Percentiles rank a stretch among this genome's conserved stretches.
These are phyloP conservation scores for Cryomyces minteri DNA, from an alignment of 495 filamentous ascomycete species.

Conservation along the genomic window DNA sequence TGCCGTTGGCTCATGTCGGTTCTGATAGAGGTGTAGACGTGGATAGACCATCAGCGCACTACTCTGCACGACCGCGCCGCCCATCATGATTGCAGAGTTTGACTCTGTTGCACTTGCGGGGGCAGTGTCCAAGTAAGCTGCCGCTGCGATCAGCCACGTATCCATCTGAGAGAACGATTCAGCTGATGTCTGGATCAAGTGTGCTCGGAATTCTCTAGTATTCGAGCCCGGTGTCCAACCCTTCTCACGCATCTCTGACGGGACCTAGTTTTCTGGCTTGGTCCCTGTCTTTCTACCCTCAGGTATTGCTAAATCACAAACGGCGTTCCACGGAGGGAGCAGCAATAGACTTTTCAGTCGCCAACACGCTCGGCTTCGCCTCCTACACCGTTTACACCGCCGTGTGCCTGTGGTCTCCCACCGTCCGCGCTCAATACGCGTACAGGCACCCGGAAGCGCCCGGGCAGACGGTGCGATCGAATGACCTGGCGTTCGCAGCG, in stretches of 20 bases:
- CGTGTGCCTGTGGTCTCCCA: constrained; percentile 57
- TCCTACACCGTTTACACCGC: constrained; percentile 58
- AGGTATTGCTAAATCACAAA: constrained; percentile 55
- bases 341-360: constrained; percentile 66
- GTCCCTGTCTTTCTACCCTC: constrained; percentile 77
- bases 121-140: too few relatives aligned
- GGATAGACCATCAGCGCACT: too few relatives aligned
- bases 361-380: constrained; percentile 70
- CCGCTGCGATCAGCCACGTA: too few relatives aligned
- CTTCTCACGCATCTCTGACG: neutral
- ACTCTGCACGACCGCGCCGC: too few relatives aligned
- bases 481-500: constrained; percentile 72
- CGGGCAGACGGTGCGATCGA: constrained; percentile 69
- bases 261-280: constrained; percentile 11
- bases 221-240: neutral
- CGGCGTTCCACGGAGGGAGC: constrained; percentile 64
- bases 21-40: too few relatives aligned
- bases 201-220: neutral
- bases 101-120: too few relatives aligned
- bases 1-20: too few relatives aligned
- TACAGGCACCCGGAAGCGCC: constrained; percentile 50
- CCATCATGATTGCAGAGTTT: too few relatives aligned
- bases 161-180: too few relatives aligned
- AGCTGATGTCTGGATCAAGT: too few relatives aligned
- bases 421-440: constrained; percentile 69